Percentiles rank a stretch among this genome's conserved stretches.
These are phyloP conservation scores for Trichosporon coremiiforme DNA, from an alignment of 1,284 basidiomycete genomes.

Conservation along the genomic window DNA sequence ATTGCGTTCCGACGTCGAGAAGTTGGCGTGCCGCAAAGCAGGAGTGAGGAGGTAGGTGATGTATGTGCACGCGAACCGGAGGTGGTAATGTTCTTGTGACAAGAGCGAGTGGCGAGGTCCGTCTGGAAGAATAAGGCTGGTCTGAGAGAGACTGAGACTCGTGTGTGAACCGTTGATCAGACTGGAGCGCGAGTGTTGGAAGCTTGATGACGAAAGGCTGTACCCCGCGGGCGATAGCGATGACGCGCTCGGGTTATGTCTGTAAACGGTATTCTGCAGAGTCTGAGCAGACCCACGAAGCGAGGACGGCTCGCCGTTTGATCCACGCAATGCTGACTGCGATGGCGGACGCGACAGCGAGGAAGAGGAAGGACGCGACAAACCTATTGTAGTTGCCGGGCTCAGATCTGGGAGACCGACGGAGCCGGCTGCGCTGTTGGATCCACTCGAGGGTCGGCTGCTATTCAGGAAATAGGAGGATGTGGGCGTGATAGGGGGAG, in stretches of 20 bases:
- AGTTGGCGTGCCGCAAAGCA: slow-evolving; percentile 37
- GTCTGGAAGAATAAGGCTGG: slow-evolving; percentile 28
- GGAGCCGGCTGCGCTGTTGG: slow-evolving; percentile 6
- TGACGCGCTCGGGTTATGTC: slow-evolving; percentile 11
- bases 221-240: slow-evolving; percentile 6
- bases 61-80: slow-evolving; percentile 49
- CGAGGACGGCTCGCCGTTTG: slow-evolving; percentile 13
- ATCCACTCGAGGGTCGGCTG: slow-evolving; percentile 13
- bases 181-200: slow-evolving; percentile 21
- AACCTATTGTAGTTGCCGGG: neutral
- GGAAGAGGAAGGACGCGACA: neutral
- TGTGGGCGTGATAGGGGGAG: neutral
- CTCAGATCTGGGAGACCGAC: slow-evolving; percentile 10
- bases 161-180: slow-evolving; percentile 23
- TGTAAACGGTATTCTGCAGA: slow-evolving; percentile 1
- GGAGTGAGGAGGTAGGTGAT: slow-evolving; percentile 48
- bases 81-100: slow-evolving; percentile 49
- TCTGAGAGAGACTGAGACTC: slow-evolving; percentile 29
- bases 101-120: slow-evolving; percentile 28
- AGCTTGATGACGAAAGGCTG: slow-evolving; percentile 11
- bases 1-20: slow-evolving; percentile 39
- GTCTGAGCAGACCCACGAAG: slow-evolving; percentile 1
- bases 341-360: neutral
- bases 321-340: neutral
- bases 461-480: slow-evolving; percentile 5